Conservation (phyloP, 2,329 filamentous ascomycete species). For the Penicillium sp. region DNA sequence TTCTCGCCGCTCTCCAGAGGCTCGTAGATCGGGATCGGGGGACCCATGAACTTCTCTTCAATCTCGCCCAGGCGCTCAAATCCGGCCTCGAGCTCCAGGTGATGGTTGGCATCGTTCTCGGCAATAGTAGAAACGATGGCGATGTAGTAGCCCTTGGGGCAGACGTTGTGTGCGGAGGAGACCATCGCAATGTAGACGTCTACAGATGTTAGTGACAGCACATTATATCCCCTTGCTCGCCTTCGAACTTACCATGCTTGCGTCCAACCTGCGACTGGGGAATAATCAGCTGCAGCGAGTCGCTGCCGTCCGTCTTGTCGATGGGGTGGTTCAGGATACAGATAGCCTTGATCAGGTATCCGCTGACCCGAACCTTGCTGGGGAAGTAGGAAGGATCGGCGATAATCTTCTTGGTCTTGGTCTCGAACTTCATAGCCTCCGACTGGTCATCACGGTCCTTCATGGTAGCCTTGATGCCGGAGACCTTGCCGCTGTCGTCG, state of each 20-base stretch:
- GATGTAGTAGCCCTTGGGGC: conserved; percentile 98
- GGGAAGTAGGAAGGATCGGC: conserved; percentile 97
- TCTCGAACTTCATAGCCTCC: conserved; percentile 82
- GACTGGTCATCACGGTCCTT: conserved; percentile 70
- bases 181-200: conserved; percentile 97
- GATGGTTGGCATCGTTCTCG: conserved; percentile 85
- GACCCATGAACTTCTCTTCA: conserved; percentile 94
- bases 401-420: conserved; percentile 92
- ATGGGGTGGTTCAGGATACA: conserved; percentile 96
- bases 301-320: conserved; percentile 77
- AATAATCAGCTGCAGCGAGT: conserved; percentile 93
- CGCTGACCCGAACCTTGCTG: conserved; percentile 76
- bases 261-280: conserved; percentile 95
- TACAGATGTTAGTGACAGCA: conserved; percentile 35
- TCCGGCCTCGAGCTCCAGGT: conserved; percentile 87
- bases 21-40: conserved; percentile 90
- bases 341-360: conserved; percentile 91
- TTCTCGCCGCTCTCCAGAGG: conserved; percentile 74
- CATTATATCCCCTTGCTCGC: background rate
- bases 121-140: conserved; percentile 97
- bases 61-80: conserved; percentile 88
- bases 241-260: conserved; percentile 71
- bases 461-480: conserved; percentile 97
- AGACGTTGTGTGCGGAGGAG: conserved; percentile 93
- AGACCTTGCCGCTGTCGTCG: conserved; percentile 70